phyloP scores from a whole-genome alignment of 345 rosid genomes.

The Linum lewisii region DNA sequence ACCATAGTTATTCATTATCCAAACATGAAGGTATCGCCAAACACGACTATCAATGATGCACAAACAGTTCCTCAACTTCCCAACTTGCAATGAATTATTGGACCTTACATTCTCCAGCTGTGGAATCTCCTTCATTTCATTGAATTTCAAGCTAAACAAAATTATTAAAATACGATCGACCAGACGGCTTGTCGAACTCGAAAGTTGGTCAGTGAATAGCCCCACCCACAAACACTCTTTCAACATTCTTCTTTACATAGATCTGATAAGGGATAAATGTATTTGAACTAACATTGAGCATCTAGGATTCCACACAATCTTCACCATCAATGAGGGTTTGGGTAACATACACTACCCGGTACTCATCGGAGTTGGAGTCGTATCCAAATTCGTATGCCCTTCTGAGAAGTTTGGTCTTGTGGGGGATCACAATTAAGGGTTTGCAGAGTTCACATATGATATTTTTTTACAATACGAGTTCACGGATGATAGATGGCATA shows the following conservation, averaged over 20 bases:
- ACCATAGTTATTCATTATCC: not conserved
- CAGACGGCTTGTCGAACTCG: not conserved
- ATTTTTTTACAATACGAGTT: no score
- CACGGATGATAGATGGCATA: no score
- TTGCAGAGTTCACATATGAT: no score
- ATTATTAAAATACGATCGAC: not conserved
- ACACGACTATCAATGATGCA: not conserved
- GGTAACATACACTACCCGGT: not conserved
- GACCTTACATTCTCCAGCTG: not conserved
- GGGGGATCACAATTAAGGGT: no score
- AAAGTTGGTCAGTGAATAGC: not conserved
- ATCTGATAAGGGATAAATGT: not conserved
- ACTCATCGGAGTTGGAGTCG: not conserved
- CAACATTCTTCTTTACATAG: not conserved
- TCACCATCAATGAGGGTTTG: not conserved
- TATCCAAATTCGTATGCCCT: not conserved
- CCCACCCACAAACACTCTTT: not conserved
- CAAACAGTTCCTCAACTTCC: not conserved
- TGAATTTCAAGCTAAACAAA: not conserved
- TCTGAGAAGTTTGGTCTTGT: not conserved
- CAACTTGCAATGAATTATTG: not conserved
- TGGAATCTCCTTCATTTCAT: not conserved
- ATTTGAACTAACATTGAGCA: not conserved
- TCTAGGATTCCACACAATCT: not conserved
- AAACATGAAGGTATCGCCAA: not conserved